Evolutionary conservation across 225 moss, liverwort and hornwort genomes (phyloP).

Genomic region (Climacium dendroides): DNA sequence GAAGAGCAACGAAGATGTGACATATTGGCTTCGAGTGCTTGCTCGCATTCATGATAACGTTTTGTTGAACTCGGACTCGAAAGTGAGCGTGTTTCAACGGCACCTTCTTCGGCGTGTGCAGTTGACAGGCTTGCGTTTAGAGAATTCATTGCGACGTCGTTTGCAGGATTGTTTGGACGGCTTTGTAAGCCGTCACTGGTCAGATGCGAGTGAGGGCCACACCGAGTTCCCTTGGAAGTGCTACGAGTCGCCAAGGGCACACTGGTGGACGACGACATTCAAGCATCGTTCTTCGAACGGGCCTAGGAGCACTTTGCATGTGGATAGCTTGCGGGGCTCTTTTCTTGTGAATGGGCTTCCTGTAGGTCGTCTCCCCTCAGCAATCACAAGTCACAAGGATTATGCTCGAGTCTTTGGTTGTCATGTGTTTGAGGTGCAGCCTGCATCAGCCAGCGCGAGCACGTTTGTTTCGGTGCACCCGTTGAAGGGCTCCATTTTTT

Average conservation of each 20-base stretch:
- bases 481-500: background rate
- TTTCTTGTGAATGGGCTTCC: background rate
- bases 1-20: background rate
- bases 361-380: background rate
- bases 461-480: background rate
- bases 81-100: background rate
- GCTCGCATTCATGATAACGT: slow-evolving; percentile 1
- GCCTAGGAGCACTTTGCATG: background rate
- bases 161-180: background rate
- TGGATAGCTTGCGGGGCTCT: background rate
- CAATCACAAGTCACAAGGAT: background rate
- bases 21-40: slow-evolving; percentile 7
- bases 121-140: background rate
- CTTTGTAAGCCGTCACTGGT: background rate
- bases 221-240: background rate
- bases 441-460: background rate
- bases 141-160: background rate
- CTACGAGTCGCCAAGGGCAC: background rate
- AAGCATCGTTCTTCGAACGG: background rate
- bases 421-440: slow-evolving; percentile 19
- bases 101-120: slow-evolving; percentile 11
- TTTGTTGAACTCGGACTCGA: background rate
- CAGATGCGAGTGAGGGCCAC: background rate
- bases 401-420: background rate
- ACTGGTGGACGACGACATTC: background rate